These are phyloP conservation scores for Candida sakaeoensis DNA, from an alignment of 805 yeast genomes.

Conservation along the genomic window DNA sequence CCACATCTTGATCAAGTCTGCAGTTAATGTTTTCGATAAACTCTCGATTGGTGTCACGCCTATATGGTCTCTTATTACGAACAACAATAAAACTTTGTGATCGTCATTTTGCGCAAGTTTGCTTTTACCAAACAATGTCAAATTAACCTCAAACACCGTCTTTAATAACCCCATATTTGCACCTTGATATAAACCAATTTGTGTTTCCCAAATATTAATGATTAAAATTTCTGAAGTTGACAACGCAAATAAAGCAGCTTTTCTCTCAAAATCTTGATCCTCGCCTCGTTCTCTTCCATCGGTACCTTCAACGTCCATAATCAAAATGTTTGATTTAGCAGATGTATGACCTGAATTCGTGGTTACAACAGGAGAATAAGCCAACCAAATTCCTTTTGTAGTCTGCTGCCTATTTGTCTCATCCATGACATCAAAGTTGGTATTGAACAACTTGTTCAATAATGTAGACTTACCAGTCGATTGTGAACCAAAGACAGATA, in stretches of 20 bases:
- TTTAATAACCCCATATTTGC: slow-evolving; percentile 94
- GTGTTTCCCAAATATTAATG: slow-evolving; percentile 95
- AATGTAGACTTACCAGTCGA: slow-evolving; percentile 95
- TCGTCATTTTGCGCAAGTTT: slow-evolving; percentile 25
- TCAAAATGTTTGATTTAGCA: slow-evolving; percentile 49
- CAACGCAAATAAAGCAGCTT: slow-evolving; percentile 91
- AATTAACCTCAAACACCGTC: slow-evolving; percentile 94
- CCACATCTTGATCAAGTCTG: slow-evolving; percentile 81
- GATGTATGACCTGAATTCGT: slow-evolving; percentile 10
- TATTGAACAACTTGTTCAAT: slow-evolving; percentile 79
- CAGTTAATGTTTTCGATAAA: slow-evolving; percentile 61
- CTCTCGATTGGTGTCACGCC: slow-evolving; percentile 81
- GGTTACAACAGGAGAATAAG: slow-evolving; percentile 32
- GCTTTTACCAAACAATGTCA: slow-evolving; percentile 73
- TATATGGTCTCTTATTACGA: slow-evolving; percentile 89
- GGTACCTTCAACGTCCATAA: slow-evolving; percentile 98
- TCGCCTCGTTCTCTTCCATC: slow-evolving; percentile 98
- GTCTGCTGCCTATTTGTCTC: slow-evolving; percentile 76
- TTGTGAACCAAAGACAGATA: slow-evolving; percentile 96
- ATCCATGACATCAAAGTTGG: slow-evolving; percentile 91
- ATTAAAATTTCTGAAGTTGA: slow-evolving; percentile 88
- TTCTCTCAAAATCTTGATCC: slow-evolving; percentile 96
- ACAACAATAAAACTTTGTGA: slow-evolving; percentile 67
- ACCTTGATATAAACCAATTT: slow-evolving; percentile 94
- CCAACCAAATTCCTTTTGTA: slow-evolving; percentile 46